Base-by-base conservation (phyloP, 345 rosid species). In the Lepidium sativum region DNA sequence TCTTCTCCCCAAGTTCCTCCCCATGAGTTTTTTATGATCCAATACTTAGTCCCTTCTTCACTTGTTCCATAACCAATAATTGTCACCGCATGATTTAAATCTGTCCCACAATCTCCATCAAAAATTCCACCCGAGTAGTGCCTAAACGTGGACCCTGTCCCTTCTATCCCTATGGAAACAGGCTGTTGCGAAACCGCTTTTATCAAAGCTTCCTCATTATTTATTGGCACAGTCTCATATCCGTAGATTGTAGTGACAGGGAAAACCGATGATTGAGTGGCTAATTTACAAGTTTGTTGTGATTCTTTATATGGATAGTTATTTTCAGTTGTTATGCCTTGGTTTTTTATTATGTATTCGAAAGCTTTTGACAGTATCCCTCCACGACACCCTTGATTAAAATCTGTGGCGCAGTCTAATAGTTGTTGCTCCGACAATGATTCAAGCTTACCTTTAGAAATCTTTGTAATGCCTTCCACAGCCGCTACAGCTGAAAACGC, bases 1-100 rank as follows among this genome's bases (percentile, higher is more conserved):
- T 38, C 8, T 54, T 81, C 86, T 6, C 86, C 88, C 87, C 83
- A 82, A 1, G 15, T 51, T 15, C 11, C 0, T 0, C 84, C 87
- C 92, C 87, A 84, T 3, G 89, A 86, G 32, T 86, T 86, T 59
- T 77, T 84, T 18, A 82, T 23, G 27, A 83, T 6, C 88, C 87
- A 81, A 32, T 77, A 81, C 42, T 79, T 63, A 8, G 9, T 53
- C 6, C 78, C 67, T 4, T 75, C 82, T 6, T 21, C 39, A 27
- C 29, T 66, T 8, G 14, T 62, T n/a, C 89, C 84, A 23, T 80
- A 83, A 15, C 84, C 84, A 18, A 83, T 79, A 25, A 76, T 53
- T 0, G 79, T 50, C 7, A 84, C 84, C 25, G 77, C 81, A 48
- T 83, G 94, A 71, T 54, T 64, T 62, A 80, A 60, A 1, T 14